Base-by-base conservation (phyloP, 148 eudicot species). In the Rhododendron simsii region DNA sequence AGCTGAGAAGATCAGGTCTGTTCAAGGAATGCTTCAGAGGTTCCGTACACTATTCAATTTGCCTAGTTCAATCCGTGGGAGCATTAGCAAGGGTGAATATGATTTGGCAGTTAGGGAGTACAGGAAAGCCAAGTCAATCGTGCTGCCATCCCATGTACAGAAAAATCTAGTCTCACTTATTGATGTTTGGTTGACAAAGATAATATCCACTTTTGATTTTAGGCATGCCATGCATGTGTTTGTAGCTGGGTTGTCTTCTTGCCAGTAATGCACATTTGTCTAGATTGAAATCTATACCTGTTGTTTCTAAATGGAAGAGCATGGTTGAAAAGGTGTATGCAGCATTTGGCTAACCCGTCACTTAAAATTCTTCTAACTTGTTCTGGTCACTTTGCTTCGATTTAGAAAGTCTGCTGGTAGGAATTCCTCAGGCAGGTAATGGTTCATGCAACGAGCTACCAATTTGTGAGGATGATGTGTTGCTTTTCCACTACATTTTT, bases 21-120 rank as follows among this genome's bases (percentile, higher is more conserved):
- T 98, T 69, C 99, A 98, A 93, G 99, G 99, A 91, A 98, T 95
- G 98, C 98, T 98, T 86, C 99, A 98, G 92, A 93, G 99, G 88
- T 98, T 98, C 86, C 94, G 99, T 21, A 98, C 99, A 41, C 92
- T 98, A 15, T 98, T 98, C 86, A 98, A 98, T 91, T 89, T 98
- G 92, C 99, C 99, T 4, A 98, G 96, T 92, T 89, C 94, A 44
- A 94, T 98, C 88, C 98, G 99, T 83, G 88, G 89, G 79, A 98
- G 92, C 86, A 96, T 98, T 91, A 90, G 96, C 87, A 98, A 95
- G 93, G 99, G 99, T 71, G 99, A 98, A 91, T 93, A 93, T 92
- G 99, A 98, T 85, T 89, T 95, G 91, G 99, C 98, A n/a, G 98
- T 98, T 55, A 93, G 99, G 88, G 99, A 98, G 91, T 98, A 98